Conservation (phyloP, 306 rosid species). For the Acmispon strigosus region DNA sequence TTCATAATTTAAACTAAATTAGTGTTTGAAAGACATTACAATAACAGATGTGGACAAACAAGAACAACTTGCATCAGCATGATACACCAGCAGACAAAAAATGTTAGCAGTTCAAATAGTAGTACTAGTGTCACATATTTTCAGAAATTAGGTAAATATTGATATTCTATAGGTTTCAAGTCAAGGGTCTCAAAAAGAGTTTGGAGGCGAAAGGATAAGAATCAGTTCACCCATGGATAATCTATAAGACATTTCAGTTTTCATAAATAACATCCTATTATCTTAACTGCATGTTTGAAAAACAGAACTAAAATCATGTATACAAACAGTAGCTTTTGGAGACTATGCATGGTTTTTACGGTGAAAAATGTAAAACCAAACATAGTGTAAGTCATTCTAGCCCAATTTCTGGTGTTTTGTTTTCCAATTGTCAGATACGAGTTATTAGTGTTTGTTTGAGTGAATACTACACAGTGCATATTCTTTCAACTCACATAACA, state of each 20-base stretch:
- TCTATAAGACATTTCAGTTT: neutral
- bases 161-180: neutral
- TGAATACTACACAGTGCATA: neutral
- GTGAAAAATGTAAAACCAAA: no score
- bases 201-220: neutral
- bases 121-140: neutral
- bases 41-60: neutral
- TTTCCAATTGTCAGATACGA: neutral
- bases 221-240: neutral
- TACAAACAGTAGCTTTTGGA: no score
- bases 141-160: neutral
- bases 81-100: neutral
- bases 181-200: neutral
- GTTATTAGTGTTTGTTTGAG: neutral
- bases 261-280: neutral
- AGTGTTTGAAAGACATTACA: neutral
- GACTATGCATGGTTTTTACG: no score
- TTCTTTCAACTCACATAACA: neutral
- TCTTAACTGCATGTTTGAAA: no score
- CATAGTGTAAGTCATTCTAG: conserved; percentile 9
- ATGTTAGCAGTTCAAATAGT: neutral
- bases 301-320: no score
- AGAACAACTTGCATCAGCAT: neutral
- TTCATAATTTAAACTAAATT: neutral
- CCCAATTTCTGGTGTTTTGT: neutral